phyloP scores from a whole-genome alignment of 345 rosid genomes.

The Aquilaria sinensis region DNA sequence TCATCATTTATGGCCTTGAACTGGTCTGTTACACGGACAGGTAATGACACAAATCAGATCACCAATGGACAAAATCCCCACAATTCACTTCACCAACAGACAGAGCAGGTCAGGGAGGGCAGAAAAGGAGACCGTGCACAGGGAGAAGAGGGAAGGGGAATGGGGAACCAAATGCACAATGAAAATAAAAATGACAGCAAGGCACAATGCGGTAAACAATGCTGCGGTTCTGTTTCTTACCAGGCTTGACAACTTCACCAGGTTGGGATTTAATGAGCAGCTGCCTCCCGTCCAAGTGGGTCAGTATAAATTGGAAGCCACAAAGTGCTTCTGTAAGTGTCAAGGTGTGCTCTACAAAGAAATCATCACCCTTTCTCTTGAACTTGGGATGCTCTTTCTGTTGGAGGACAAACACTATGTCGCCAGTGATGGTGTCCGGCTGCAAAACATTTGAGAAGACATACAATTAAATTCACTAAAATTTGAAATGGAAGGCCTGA shows the following conservation, averaged over 20 bases:
- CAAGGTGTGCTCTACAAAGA: conserved; percentile 64
- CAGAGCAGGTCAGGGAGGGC: neutral
- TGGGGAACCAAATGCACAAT: too few species aligned
- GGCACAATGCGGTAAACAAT: neutral
- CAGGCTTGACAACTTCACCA: conserved; percentile 71
- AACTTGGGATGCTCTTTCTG: conserved; percentile 68
- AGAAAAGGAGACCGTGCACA: too few species aligned
- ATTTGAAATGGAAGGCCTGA: neutral
- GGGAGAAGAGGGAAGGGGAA: too few species aligned
- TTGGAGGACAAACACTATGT: conserved; percentile 62
- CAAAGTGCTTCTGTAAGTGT: conserved; percentile 71
- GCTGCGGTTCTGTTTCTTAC: conserved; percentile 18
- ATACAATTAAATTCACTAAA: neutral
- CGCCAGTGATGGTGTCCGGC: conserved; percentile 74
- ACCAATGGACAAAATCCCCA: neutral
- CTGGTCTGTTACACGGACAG: conserved; percentile 31
- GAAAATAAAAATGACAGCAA: neutral
- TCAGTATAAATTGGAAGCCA: conserved; percentile 61
- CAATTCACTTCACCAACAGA: neutral
- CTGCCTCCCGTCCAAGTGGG: conserved; percentile 69
- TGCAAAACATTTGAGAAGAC: conserved; percentile 16
- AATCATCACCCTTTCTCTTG: conserved; percentile 71
- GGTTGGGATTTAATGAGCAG: conserved; percentile 70
- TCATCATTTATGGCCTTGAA: conserved; percentile 66
- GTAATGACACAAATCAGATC: neutral